A percentile compares a stretch with the other conserved stretches of the same genome.
phyloP scores from a whole-genome alignment of 1,139 yeast genomes.

The Chernovozyma sophiae-reginae region DNA sequence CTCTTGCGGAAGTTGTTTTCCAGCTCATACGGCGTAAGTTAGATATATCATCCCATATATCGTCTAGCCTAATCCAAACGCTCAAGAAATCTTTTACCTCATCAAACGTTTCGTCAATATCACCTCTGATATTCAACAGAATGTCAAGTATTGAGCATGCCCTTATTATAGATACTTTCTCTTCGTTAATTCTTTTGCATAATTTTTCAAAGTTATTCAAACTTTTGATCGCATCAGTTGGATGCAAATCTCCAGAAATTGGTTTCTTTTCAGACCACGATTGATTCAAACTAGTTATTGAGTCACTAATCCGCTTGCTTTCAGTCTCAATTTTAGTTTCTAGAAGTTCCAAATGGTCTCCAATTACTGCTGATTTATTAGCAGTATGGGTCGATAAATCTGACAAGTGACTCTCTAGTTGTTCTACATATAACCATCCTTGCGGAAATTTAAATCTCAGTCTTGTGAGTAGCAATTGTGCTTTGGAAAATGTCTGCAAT shows the following conservation, averaged over 20 bases:
- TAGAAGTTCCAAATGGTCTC: constrained; percentile 40
- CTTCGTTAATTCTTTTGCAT: constrained; percentile 16
- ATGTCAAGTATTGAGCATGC: constrained; percentile 44
- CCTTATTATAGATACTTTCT: constrained; percentile 23
- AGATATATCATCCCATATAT: constrained; percentile 50
- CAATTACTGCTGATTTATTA: constrained; percentile 35
- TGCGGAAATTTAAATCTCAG: constrained; percentile 46
- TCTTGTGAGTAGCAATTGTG: constrained; percentile 44
- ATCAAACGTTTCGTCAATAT: constrained; percentile 29
- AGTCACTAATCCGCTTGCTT: constrained; percentile 32
- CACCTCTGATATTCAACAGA: constrained; percentile 25
- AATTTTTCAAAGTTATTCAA: constrained; percentile 40
- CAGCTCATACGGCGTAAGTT: constrained; percentile 45
- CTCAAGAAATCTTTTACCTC: constrained; percentile 57
- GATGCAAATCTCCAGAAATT: constrained; percentile 31
- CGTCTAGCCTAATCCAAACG: constrained; percentile 65
- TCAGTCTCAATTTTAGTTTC: constrained; percentile 41
- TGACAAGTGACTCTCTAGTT: constrained; percentile 49
- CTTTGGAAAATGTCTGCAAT: constrained; percentile 24
- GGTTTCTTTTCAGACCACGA: constrained; percentile 38
- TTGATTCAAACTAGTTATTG: constrained; percentile 19
- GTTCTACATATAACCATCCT: constrained; percentile 63
- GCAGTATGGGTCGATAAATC: constrained; percentile 42
- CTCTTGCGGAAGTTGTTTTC: constrained; percentile 46
- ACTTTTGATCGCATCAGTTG: constrained; percentile 47